Evolutionary conservation across 306 rosid species (phyloP).

Genomic region (Herpetospermum pedunculosum): DNA sequence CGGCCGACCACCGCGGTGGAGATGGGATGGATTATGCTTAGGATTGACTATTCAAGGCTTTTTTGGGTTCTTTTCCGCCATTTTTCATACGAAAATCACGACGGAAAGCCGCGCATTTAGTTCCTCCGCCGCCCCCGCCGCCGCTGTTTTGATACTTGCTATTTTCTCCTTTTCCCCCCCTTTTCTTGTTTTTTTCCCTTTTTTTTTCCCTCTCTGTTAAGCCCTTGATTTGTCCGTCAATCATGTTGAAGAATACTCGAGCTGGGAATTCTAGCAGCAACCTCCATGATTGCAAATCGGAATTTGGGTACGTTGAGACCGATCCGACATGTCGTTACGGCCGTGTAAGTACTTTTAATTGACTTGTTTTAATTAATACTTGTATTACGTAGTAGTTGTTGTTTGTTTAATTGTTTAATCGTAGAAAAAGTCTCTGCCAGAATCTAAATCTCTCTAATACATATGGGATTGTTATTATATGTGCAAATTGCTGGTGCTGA

Average conservation of each 20-base stretch:
- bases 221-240: conserved; percentile 1
- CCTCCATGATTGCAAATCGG: neutral
- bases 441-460: neutral
- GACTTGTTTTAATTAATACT: neutral
- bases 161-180: neutral
- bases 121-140: neutral
- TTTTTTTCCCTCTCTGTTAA: neutral
- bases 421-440: neutral
- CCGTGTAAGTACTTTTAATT: conserved; percentile 35
- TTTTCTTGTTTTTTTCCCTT: neutral
- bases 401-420: neutral
- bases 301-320: conserved; percentile 40
- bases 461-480: neutral
- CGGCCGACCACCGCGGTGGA: conserved; percentile 24
- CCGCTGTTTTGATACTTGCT: neutral
- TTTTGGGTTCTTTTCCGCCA: conserved; percentile 55
- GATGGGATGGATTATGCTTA: conserved; percentile 44
- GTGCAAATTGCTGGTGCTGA: conserved; percentile 1
- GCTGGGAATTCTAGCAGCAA: conserved; percentile 15
- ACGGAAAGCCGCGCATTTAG: conserved; percentile 56
- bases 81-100: conserved; percentile 51
- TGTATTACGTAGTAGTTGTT: neutral
- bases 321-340: conserved; percentile 77
- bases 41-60: conserved; percentile 46
- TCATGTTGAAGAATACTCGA: conserved; percentile 28